phyloP scores from a whole-genome alignment of 1,284 basidiomycete species.

The Rhodofomes roseus region DNA sequence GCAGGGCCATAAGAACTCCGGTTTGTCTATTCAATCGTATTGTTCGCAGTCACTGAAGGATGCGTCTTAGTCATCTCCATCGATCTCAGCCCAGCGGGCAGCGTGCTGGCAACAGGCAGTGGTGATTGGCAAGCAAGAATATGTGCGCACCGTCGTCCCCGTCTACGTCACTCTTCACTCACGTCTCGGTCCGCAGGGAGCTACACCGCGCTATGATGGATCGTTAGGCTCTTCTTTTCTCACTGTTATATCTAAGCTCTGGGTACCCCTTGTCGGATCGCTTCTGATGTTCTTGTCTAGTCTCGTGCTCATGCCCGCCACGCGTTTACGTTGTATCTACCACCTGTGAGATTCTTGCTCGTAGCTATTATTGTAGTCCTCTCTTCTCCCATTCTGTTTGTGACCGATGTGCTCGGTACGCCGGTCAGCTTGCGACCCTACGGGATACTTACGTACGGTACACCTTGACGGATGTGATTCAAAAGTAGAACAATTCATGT shows the following conservation, averaged over 20 bases:
- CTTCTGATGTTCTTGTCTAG: neutral
- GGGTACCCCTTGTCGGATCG: neutral
- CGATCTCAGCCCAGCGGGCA: slow-evolving; percentile 72
- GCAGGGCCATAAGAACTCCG: slow-evolving; percentile 84
- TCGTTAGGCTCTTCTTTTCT: neutral
- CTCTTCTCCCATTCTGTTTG: neutral
- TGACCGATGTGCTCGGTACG: neutral
- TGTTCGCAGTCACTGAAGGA: slow-evolving; percentile 2
- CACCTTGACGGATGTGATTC: neutral
- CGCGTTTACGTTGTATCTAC: neutral
- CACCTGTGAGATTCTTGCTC: neutral
- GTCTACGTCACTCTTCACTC: neutral
- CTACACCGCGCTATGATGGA: slow-evolving; percentile 17
- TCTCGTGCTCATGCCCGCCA: neutral
- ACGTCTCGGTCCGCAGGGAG: slow-evolving; percentile 15
- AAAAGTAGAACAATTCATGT: neutral
- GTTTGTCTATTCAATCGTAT: slow-evolving; percentile 28
- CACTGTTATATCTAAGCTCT: neutral
- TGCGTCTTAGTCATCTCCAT: slow-evolving; percentile 69
- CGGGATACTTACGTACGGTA: neutral
- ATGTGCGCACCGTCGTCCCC: slow-evolving; percentile 41
- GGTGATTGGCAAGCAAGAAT: slow-evolving; percentile 83
- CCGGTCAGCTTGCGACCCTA: neutral
- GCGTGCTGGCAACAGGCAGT: slow-evolving; percentile 74
- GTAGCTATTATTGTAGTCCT: neutral